These are phyloP conservation scores for Hepatocystis sp. DNA, from an alignment of 169 alveolate genomes.

Conservation along the genomic window DNA sequence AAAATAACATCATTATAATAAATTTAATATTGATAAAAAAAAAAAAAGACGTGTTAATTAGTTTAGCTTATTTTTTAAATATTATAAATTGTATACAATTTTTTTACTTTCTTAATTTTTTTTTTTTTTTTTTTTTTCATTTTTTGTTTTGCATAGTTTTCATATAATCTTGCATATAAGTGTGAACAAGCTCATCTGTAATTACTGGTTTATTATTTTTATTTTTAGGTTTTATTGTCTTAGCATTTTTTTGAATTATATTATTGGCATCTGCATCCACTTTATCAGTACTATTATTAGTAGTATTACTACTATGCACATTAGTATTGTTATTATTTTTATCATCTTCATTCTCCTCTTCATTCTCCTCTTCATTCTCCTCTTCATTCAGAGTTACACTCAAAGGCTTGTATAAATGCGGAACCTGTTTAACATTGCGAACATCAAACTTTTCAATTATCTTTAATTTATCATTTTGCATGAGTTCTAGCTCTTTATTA, in stretches of 20 bases:
- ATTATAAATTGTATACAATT: too few species aligned
- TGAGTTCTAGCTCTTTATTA: slow-evolving; percentile 35
- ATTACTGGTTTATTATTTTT: slow-evolving; percentile 1
- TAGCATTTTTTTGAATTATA: not conserved
- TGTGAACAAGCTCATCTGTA: slow-evolving; percentile 49
- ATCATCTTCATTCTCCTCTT: slow-evolving; percentile 2
- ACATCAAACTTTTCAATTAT: slow-evolving; percentile 65
- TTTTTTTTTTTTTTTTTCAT: not conserved
- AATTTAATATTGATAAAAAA: too few species aligned
- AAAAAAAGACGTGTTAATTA: too few species aligned
- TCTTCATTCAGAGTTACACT: slow-evolving; percentile 25
- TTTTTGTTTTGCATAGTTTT: slow-evolving; percentile 21
- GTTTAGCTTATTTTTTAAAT: too few species aligned
- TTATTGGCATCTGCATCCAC: too few species aligned
- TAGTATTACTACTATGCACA: too few species aligned
- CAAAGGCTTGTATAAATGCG: slow-evolving; percentile 57
- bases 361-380: not conserved
- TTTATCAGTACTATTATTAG: too few species aligned
- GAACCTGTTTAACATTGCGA: slow-evolving; percentile 16
- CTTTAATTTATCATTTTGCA: slow-evolving; percentile 55
- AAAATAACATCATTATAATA: too few species aligned
- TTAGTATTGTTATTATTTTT: not conserved
- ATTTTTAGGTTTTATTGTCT: slow-evolving; percentile 5
- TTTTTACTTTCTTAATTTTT: too few species aligned
- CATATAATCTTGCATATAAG: slow-evolving; percentile 66